A percentile compares a stretch with the other conserved stretches of the same genome.
phyloP scores from a whole-genome alignment of 257 asterid genomes.

The Fraxinus quadrangulata region DNA sequence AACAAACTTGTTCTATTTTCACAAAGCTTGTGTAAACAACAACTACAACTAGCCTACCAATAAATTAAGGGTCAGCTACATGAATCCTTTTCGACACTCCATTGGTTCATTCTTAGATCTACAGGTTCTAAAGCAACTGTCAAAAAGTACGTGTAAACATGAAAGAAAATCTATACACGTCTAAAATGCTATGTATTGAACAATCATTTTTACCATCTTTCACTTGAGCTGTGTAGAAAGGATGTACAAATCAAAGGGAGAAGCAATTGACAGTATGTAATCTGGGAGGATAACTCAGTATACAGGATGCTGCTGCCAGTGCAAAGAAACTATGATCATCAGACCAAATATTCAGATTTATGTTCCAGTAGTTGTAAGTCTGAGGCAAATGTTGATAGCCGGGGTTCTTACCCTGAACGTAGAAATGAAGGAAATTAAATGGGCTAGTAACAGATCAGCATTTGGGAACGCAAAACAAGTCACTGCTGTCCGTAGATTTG shows the following conservation, averaged over 20 bases:
- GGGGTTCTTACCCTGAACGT: too few relatives aligned
- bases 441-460: neutral
- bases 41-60: too few relatives aligned
- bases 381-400: neutral
- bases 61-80: neutral
- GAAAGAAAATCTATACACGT: neutral
- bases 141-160: neutral
- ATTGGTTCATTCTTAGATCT: neutral
- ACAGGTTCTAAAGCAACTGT: neutral
- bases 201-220: neutral
- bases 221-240: neutral
- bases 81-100: neutral
- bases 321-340: neutral
- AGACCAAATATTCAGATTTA: neutral
- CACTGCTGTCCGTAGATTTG: neutral
- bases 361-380: neutral
- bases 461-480: neutral
- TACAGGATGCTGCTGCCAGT: neutral
- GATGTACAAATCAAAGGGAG: neutral
- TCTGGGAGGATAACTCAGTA: neutral
- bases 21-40: neutral
- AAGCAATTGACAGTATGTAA: neutral
- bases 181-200: neutral
- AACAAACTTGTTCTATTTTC: neutral
- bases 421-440: too few relatives aligned